Base-by-base conservation (phyloP, 371 early-diverging fungal genomes). In the Syncephalastrum sp. region DNA sequence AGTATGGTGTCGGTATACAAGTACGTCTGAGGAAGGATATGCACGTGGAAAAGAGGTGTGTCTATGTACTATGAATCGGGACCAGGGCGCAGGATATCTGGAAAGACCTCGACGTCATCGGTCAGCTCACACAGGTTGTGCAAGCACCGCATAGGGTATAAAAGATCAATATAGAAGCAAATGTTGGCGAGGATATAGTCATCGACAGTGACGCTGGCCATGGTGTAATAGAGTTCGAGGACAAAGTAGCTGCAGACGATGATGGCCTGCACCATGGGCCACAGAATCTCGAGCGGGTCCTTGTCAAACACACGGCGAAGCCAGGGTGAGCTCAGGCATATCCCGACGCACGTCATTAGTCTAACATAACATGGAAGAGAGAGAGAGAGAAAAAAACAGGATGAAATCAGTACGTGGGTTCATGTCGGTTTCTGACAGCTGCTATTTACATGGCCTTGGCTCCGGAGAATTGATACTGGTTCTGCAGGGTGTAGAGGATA, bases 121-220 rank as follows among this genome's bases (percentile, higher is more conserved):
- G 73, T 63, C 29, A 78, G 49, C 33, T 78, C 78, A 42, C 78
- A 78, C 15, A 68, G 2, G 56, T 78, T 72, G 51, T 78, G 78
- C 13, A 78, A 44, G 23, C 69, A 69, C 6, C 75, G 70, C 24
- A 78, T 67, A 13, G 78, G 78, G 41, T 75, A 78, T 3, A 63
- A 63, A n/a, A 70, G 51, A 27, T 78, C 75, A 42, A 74, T 63
- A 53, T 70, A 67, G 21, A 75, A 64, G 3, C 64, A 72, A 10
- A 72, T 43, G 50, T 72, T 74, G 19, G 73, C 75, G 3, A 78
- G 59, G 1, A 78, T 64, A 33, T 57, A 68, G 27, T 78, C 78
- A 47, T 72, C 71, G 4, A 60, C 59, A 14, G 70, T 69, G 50
- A 70, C 60, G 4, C 49, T 55, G 4, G 64, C 64, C 69, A 69